Evolutionary conservation across 257 asterid genomes (phyloP).

Genomic region (Solanum chiquidenum): DNA sequence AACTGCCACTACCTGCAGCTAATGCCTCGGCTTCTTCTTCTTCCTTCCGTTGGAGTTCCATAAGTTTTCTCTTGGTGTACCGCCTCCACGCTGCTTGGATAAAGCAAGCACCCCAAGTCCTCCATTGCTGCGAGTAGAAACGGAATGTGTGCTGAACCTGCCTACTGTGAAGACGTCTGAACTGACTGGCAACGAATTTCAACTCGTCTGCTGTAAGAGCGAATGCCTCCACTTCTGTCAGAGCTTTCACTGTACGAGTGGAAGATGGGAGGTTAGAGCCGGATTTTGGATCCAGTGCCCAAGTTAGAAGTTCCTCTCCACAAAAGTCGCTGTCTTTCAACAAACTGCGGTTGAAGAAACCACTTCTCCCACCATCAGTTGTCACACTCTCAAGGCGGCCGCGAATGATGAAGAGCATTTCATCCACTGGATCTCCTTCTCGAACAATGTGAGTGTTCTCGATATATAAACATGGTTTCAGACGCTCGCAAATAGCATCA

Average conservation of each 20-base stretch:
- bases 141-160: slow-evolving; percentile 99
- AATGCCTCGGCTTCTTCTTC: slow-evolving; percentile 40
- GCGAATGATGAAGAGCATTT: slow-evolving; percentile 94
- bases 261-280: slow-evolving; percentile 91
- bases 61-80: slow-evolving; percentile 60
- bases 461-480: slow-evolving; percentile 77
- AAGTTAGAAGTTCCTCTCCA: slow-evolving; percentile 95
- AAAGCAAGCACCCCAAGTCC: slow-evolving; percentile 97
- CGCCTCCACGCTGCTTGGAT: slow-evolving; percentile 98
- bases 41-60: slow-evolving; percentile 66
- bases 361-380: slow-evolving; percentile 98
- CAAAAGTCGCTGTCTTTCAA: slow-evolving; percentile 91
- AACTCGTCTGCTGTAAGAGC: slow-evolving; percentile 84
- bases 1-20: slow-evolving; percentile 29
- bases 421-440: slow-evolving; percentile 99
- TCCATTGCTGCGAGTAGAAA: slow-evolving; percentile 96
- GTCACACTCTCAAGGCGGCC: slow-evolving; percentile 97
- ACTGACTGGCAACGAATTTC: slow-evolving; percentile 89
- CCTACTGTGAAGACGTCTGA: slow-evolving; percentile 91
- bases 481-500: slow-evolving; percentile 93
- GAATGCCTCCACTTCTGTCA: slow-evolving; percentile 82
- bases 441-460: slow-evolving; percentile 81
- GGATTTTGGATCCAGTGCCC: slow-evolving; percentile 93
- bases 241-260: slow-evolving; percentile 83
- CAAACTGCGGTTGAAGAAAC: slow-evolving; percentile 82